Conservation (phyloP, 331 rosid genomes). For the Rhamnella rubrinervis region DNA sequence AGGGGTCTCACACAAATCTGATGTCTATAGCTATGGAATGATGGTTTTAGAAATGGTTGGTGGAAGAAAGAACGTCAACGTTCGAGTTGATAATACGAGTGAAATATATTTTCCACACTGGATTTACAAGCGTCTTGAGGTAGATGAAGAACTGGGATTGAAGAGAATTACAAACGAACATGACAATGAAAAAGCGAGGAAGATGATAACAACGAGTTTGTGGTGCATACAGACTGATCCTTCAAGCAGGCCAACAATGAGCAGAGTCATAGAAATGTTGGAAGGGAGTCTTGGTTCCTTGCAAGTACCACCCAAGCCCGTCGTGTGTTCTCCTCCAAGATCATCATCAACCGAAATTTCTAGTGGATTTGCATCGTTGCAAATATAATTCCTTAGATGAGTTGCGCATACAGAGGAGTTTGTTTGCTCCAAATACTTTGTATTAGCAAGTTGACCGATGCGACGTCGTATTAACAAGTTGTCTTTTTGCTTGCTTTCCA, state of each 20-base stretch:
- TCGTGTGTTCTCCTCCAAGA: not conserved
- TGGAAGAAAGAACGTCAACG: constrained; percentile 2
- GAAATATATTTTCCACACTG: constrained; percentile 26
- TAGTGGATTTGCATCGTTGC: no score
- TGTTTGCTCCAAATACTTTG: no score
- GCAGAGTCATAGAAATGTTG: constrained; percentile 22
- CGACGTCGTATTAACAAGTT: no score
- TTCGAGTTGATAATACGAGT: not conserved
- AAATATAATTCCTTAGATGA: no score
- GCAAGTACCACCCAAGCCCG: constrained; percentile 6
- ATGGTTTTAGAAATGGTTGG: constrained; percentile 15
- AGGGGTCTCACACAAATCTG: constrained; percentile 7
- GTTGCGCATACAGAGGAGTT: no score
- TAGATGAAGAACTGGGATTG: constrained; percentile 2
- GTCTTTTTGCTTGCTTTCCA: no score
- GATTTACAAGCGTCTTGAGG: constrained; percentile 15
- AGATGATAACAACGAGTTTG: constrained; percentile 19
- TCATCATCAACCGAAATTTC: not conserved
- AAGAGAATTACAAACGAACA: not conserved
- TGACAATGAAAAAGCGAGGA: constrained; percentile 1
- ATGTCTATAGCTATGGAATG: constrained; percentile 25
- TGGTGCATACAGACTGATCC: constrained; percentile 32
- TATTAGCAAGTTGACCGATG: no score
- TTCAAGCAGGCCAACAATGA: constrained; percentile 14
- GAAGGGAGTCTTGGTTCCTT: constrained; percentile 16